These are phyloP conservation scores for Hymenoscyphus fructigenus DNA, from an alignment of 2,329 filamentous ascomycete genomes.

Conservation along the genomic window DNA sequence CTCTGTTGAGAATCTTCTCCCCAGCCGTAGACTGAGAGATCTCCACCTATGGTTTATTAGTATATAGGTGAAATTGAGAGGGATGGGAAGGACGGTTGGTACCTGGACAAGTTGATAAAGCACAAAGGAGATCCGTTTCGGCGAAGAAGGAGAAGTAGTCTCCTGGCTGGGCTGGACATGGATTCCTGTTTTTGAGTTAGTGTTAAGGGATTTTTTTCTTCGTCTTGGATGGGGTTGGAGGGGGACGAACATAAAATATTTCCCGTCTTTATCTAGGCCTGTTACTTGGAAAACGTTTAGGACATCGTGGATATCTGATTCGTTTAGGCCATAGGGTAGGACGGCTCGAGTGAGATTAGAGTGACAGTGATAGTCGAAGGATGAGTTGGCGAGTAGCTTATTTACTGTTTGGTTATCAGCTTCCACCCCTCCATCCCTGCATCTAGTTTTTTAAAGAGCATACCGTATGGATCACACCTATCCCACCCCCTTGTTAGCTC, in stretches of 20 bases:
- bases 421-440: neutral
- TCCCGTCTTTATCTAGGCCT: conserved; percentile 67
- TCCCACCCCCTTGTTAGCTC: neutral
- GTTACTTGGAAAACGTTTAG: conserved; percentile 87
- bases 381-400: conserved; percentile 64
- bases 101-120: conserved; percentile 70
- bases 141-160: conserved; percentile 70
- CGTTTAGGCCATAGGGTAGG: conserved; percentile 63
- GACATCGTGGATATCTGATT: conserved; percentile 79
- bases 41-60: conserved; percentile 47
- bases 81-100: neutral
- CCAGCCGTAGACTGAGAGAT: conserved; percentile 81
- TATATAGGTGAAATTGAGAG: too few species aligned
- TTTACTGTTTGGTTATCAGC: conserved; percentile 42
- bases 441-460: neutral
- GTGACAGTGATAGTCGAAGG: conserved; percentile 82
- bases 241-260: conserved; percentile 65
- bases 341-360: conserved; percentile 77
- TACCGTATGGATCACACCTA: conserved; percentile 72
- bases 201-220: neutral
- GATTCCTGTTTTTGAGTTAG: conserved; percentile 35
- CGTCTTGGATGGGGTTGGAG: too few species aligned
- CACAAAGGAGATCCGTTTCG: conserved; percentile 67
- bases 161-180: conserved; percentile 45
- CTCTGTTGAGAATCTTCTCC: conserved; percentile 64